Evolutionary conservation across 2,329 filamentous ascomycete species (phyloP), one percentile per base, ranked within the genome.

Genomic region (Emmonsia crescens): DNA sequence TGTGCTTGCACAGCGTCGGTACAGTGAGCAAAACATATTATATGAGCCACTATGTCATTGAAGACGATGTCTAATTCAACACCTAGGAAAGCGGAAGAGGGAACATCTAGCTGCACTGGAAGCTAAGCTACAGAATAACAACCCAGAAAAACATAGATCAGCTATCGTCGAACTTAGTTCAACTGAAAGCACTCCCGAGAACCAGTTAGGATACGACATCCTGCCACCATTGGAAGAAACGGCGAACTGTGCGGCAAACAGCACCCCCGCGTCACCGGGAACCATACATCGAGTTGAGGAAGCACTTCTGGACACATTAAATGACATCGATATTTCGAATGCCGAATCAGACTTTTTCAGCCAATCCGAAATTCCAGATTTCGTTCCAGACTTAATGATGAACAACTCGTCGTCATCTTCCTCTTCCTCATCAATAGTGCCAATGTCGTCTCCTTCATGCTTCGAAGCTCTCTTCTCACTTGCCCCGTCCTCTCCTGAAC

Each of bases 1-100:
- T 57, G 80, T 83, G 9, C 68, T 83, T 48, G 80, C 81, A 0
- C 80, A 83, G 62, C 74, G 81, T 36, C 74, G 81, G 71, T 83
- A 83, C 61, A 73, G 80, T 81, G 65, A 66, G 72, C 44, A 61
- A 19, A 29, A 33, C 3, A 14, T 24, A 3, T 38, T 29, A 24
- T 48, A 3, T 12, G 42, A 21, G 29, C 9, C 38, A 9, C n/a
- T 14, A 56, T 40, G 29, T 16, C 33, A 36, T 16, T 33, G 5
- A 33, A 56, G 24, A 19, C 29, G 16, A 21, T 12, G 5, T 40
- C 57, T 60, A 59, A 60, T 51, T 48, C 2, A 31, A 19, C 21
- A 1, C 42, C 33, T 46, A 66, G 64, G 70, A 48, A 61, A 68
- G 56, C 64, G 66, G 59, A 69, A 67, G 46, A 67, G 65, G 61